These are phyloP conservation scores for Chlorencoelia australis DNA, from an alignment of 2,329 filamentous ascomycete species.

Conservation along the genomic window DNA sequence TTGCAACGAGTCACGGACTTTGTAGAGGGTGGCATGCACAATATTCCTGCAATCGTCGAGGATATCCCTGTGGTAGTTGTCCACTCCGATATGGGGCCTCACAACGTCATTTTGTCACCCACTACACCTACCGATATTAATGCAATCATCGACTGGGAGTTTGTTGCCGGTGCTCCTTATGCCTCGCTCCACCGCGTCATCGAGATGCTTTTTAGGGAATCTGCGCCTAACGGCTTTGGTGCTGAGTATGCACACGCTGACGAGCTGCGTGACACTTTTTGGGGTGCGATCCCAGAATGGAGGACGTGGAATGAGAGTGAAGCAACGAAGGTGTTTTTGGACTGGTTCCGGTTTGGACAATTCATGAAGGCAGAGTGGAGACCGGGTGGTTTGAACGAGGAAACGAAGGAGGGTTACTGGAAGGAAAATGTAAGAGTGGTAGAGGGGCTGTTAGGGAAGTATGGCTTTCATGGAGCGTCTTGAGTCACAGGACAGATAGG, in stretches of 20 bases:
- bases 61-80: background rate
- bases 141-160: background rate
- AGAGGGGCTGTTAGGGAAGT: constrained; percentile 1
- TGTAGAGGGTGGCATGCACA: background rate
- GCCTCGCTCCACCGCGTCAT: constrained; percentile 1
- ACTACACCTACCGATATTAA: background rate
- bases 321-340: constrained; percentile 2
- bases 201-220: constrained; percentile 5
- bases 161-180: constrained; percentile 2
- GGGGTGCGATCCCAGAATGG: constrained; percentile 2
- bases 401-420: constrained; percentile 1
- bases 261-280: constrained; percentile 3
- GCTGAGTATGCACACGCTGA: background rate
- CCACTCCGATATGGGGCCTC: background rate
- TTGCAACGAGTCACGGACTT: background rate
- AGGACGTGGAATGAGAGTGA: constrained; percentile 1
- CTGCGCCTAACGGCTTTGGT: constrained; percentile 3
- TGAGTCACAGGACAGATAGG: constrained; percentile 2
- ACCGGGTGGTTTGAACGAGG: background rate
- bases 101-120: background rate
- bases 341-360: constrained; percentile 2
- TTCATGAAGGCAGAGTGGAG: constrained; percentile 3
- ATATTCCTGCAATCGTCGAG: background rate
- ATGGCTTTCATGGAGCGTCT: constrained; percentile 3
- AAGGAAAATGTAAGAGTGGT: constrained; percentile 3